Conservation (phyloP, 352 stramenopile genomes). For the Globisporangium perplexum region DNA sequence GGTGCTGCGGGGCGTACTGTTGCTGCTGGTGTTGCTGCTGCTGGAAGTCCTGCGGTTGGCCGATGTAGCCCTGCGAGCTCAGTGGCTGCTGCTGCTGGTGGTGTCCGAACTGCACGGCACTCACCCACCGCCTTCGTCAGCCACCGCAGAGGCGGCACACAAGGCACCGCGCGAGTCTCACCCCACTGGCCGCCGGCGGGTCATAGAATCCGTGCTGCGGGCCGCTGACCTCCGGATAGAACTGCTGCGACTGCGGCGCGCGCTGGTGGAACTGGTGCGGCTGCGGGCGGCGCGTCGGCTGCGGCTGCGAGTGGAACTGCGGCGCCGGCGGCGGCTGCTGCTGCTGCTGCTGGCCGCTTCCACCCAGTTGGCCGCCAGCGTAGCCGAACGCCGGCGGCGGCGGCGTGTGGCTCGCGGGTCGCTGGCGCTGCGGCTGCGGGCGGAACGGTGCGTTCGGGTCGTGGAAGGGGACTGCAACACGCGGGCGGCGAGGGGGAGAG, state of each 20-base stretch:
- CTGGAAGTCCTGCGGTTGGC: constrained; percentile 27
- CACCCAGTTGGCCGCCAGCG: not conserved
- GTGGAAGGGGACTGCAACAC: constrained; percentile 40
- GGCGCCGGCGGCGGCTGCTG: constrained; percentile 10
- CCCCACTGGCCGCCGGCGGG: constrained; percentile 30
- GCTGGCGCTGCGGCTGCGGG: constrained; percentile 26
- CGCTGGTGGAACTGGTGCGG: constrained; percentile 56
- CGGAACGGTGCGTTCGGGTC: constrained; percentile 43
- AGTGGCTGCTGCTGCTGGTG: constrained; percentile 7
- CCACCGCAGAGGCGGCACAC: no score
- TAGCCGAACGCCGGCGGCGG: constrained; percentile 14
- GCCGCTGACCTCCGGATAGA: constrained; percentile 10
- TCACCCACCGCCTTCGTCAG: not conserved
- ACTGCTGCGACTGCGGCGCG: constrained; percentile 12
- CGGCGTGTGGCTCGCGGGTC: constrained; percentile 19
- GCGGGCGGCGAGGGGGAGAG: not conserved
- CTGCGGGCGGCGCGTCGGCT: constrained; percentile 34
- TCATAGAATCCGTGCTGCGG: constrained; percentile 28
- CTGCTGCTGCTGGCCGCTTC: no score
- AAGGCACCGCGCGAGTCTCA: no score
- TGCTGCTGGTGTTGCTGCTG: constrained; percentile 15
- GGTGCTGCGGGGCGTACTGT: constrained; percentile 11
- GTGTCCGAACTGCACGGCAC: constrained; percentile 32
- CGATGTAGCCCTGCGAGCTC: constrained; percentile 15
- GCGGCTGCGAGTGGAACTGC: constrained; percentile 28